phyloP scores from a whole-genome alignment of 2,329 filamentous ascomycete species.

The Dichotomopilus funicola region DNA sequence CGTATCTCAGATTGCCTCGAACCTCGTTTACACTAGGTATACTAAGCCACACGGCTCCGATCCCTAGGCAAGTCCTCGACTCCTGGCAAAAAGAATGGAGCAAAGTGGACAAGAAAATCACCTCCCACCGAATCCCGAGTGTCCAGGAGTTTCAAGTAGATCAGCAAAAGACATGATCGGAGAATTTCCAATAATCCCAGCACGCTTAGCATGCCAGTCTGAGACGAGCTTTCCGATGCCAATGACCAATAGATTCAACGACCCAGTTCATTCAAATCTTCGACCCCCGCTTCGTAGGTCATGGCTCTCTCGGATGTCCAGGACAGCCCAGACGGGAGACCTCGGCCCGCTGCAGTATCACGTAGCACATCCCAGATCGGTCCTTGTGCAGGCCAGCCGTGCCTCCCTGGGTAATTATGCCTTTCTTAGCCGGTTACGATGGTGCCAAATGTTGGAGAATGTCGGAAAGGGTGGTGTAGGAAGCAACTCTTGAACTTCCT shows the following conservation, averaged over 20 bases:
- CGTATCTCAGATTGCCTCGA: too few relatives aligned
- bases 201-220: not conserved
- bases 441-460: too few relatives aligned
- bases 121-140: too few relatives aligned
- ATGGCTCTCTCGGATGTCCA: not conserved
- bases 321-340: not conserved
- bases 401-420: not conserved
- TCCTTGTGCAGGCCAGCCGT: constrained; percentile 5
- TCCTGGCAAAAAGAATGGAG: too few relatives aligned
- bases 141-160: too few relatives aligned
- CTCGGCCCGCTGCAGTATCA: constrained; percentile 2
- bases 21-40: too few relatives aligned
- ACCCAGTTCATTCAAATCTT: not conserved
- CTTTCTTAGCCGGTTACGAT: not conserved
- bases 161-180: not conserved
- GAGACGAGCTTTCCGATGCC: not conserved
- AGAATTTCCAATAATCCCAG: not conserved
- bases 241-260: not conserved
- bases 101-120: too few relatives aligned
- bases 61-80: too few relatives aligned
- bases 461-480: too few relatives aligned
- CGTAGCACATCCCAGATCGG: constrained; percentile 7
- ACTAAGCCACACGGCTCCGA: too few relatives aligned
- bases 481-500: too few relatives aligned
- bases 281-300: not conserved